Base-by-base conservation (phyloP, 345 rosid species). In the Eucalyptus cloeziana region DNA sequence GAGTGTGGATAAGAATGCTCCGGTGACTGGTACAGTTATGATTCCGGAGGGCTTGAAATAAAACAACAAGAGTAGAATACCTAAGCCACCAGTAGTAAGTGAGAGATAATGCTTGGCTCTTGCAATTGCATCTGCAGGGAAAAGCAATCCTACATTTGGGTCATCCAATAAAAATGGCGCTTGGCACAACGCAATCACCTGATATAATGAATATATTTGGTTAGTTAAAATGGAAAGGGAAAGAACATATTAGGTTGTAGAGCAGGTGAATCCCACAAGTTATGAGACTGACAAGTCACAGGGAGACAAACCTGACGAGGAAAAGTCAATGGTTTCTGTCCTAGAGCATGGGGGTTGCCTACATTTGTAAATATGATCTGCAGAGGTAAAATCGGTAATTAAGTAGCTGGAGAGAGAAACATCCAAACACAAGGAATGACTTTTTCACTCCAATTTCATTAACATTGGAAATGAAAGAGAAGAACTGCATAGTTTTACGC, bases 311-410 rank as follows among this genome's bases (percentile, higher is more conserved):
- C 99, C 97, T 98, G 99, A 44, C 99, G 99, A 91, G 99, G 97
- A 88, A 98, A 98, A 71, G 95, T 96, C 90, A 98, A 86, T 6
- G 98, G 99, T 95, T 95, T 98, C 95, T 98, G 99, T 88, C 99
- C 99, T 62, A 97, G 93, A 89, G 99, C 99, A 92, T 98, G 99
- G 92, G 99, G 99, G 89, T 98, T 97, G 90, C 99, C 99, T 85
- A 98, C 99, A 92, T 98, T 98, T 85, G 99, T 98, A 93, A 98
- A 98, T 90, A 98, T 95, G 89, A 98, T 98, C 99, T 98, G 94
- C 89, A 79, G 79, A 90, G 52, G 88, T 45, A 54, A 92, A 88
- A 15, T 90, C 5, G 22, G 86, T 67, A 64, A 87, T 80, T 67
- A 13, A 44, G 52, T 71, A 40, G 44, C 88, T 33, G 81, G 21